Conservation (phyloP, 129 eudicot species). For the Tanacetum coccineum region DNA sequence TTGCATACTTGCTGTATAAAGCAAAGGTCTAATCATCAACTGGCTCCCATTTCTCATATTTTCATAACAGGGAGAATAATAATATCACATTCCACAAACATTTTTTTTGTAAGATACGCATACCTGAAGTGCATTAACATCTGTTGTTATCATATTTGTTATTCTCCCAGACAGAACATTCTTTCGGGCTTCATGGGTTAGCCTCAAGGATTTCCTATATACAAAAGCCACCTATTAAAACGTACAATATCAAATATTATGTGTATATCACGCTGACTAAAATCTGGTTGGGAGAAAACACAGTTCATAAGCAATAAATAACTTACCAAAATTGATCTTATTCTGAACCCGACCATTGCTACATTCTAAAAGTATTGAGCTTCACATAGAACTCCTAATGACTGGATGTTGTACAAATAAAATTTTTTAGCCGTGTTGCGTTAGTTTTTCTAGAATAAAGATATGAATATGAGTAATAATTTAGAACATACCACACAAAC, state of each 20-base stretch:
- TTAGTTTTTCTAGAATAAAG: not conserved
- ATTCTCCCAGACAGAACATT: constrained; percentile 70
- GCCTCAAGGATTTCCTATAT: constrained; percentile 82
- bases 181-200: constrained; percentile 79
- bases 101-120: constrained; percentile 7
- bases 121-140: constrained; percentile 94
- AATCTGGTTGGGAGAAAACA: not conserved
- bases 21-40: constrained; percentile 6
- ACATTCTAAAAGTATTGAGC: constrained; percentile 96
- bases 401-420: constrained; percentile 41
- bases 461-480: constrained; percentile 5
- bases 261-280: not conserved
- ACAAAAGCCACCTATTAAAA: constrained; percentile 73
- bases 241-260: not conserved
- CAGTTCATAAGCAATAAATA: not conserved
- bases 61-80: not conserved
- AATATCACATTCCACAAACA: not conserved
- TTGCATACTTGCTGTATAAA: constrained; percentile 83
- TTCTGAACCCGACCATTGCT: constrained; percentile 80
- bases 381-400: constrained; percentile 83
- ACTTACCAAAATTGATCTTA: constrained; percentile 80
- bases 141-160: constrained; percentile 92
- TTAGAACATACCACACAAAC: constrained; percentile 82
- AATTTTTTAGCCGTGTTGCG: not conserved
- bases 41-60: not conserved